A percentile compares a stretch with the other conserved stretches of the same genome.
phyloP scores from a whole-genome alignment of 352 stramenopile genomes.

The Pythium volutum region DNA sequence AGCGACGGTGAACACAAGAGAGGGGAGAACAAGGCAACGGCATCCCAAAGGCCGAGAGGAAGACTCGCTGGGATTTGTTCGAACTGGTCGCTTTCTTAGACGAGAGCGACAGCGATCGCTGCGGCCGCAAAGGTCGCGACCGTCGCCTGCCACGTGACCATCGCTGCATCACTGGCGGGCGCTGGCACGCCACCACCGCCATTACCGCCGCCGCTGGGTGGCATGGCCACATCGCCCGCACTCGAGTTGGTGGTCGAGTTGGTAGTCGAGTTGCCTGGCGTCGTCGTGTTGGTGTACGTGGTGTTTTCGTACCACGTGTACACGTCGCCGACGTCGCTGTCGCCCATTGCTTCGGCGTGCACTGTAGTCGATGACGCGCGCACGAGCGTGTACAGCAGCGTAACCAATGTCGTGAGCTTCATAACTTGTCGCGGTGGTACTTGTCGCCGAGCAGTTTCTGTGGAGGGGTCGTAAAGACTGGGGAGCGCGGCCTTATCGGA shows the following conservation, averaged over 20 bases:
- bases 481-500: constrained; percentile 1
- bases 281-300: neutral
- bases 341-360: neutral
- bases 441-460: no score
- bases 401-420: constrained; percentile 9
- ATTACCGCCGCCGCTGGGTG: neutral
- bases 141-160: constrained; percentile 20
- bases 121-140: constrained; percentile 14
- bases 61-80: no score
- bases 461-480: neutral
- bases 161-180: neutral
- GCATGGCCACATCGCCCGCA: neutral
- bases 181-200: constrained; percentile 8
- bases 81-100: no score
- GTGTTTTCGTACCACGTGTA: neutral
- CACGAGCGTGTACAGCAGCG: constrained; percentile 8
- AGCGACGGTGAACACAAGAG: neutral
- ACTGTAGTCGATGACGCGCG: constrained; percentile 3
- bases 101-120: constrained; percentile 12
- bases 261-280: neutral
- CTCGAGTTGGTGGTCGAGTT: neutral
- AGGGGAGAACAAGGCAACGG: no score
- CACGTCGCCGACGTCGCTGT: neutral
- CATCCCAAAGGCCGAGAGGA: constrained; percentile 1
- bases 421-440: neutral